phyloP scores from a whole-genome alignment of 805 yeast genomes.

The Saccharomycopsis synnaedendra region DNA sequence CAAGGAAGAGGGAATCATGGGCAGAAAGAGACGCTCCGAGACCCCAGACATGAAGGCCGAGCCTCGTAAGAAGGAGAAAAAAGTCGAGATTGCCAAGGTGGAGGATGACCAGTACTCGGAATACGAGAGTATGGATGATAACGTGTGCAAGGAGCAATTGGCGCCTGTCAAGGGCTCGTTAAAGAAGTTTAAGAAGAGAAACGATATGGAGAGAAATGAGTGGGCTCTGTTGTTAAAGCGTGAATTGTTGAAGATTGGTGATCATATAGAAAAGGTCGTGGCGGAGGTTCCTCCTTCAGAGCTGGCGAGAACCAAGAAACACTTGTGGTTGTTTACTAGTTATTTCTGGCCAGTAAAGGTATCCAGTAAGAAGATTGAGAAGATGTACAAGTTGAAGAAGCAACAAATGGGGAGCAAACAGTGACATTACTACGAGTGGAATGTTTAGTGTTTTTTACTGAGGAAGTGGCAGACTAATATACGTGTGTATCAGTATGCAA shows the following conservation, averaged over 20 bases:
- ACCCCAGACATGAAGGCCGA: constrained; percentile 4
- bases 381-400: constrained; percentile 61
- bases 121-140: constrained; percentile 73
- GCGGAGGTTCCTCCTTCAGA: constrained; percentile 19
- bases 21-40: constrained; percentile 3
- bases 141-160: constrained; percentile 46
- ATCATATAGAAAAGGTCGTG: constrained; percentile 42
- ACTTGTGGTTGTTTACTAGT: constrained; percentile 77
- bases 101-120: constrained; percentile 25
- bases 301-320: constrained; percentile 37
- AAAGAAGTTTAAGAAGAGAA: constrained; percentile 56
- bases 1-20: constrained; percentile 36
- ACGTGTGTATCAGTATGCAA: not conserved
- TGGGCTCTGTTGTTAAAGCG: constrained; percentile 63
- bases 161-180: constrained; percentile 60
- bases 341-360: constrained; percentile 83
- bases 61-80: constrained; percentile 11
- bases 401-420: not conserved
- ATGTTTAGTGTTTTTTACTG: not conserved
- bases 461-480: no score
- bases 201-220: constrained; percentile 63
- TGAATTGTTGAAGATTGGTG: constrained; percentile 66
- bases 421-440: not conserved
- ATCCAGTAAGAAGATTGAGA: constrained; percentile 58
- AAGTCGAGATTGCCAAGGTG: constrained; percentile 15